Conservation (phyloP, 257 asterid genomes). For the Scutellaria galericulata region DNA sequence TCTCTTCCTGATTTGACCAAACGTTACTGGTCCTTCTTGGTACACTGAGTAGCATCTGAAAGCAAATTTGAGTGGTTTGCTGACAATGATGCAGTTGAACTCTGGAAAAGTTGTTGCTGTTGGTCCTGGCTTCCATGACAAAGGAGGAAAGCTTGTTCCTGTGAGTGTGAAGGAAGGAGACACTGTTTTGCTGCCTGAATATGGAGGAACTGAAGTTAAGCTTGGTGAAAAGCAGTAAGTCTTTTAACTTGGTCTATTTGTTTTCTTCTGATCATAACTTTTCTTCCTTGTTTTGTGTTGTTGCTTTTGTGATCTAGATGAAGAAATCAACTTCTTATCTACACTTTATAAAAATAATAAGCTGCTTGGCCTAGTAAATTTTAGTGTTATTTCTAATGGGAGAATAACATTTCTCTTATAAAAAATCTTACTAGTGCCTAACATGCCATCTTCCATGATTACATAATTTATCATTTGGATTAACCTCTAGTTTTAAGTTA, state of each 20-base stretch:
- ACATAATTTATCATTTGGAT: not conserved
- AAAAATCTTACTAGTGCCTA: not conserved
- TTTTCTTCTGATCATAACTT: not conserved
- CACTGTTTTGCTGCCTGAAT: conserved; percentile 67
- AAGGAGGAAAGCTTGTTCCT: conserved; percentile 60
- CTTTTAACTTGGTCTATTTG: not conserved
- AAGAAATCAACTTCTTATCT: not conserved
- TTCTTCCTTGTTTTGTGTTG: not conserved
- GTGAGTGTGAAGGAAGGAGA: conserved; percentile 68
- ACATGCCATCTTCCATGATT: not conserved
- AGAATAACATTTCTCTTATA: not conserved
- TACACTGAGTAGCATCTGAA: not conserved
- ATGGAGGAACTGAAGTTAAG: conserved; percentile 68
- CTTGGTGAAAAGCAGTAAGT: conserved; percentile 71
- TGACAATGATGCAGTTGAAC: conserved; percentile 52
- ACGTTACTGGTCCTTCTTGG: not conserved
- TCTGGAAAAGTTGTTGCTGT: conserved; percentile 73
- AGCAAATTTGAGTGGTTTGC: not conserved
- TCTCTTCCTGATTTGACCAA: conserved; percentile 7
- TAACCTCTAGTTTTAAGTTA: too few relatives aligned
- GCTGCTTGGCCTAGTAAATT: not conserved
- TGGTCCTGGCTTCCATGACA: conserved; percentile 61
- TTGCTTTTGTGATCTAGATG: not conserved
- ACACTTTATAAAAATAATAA: not conserved
- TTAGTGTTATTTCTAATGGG: not conserved